These are phyloP conservation scores for Protomyces macrosporus DNA, from an alignment of 1,139 yeast species.

Conservation along the genomic window DNA sequence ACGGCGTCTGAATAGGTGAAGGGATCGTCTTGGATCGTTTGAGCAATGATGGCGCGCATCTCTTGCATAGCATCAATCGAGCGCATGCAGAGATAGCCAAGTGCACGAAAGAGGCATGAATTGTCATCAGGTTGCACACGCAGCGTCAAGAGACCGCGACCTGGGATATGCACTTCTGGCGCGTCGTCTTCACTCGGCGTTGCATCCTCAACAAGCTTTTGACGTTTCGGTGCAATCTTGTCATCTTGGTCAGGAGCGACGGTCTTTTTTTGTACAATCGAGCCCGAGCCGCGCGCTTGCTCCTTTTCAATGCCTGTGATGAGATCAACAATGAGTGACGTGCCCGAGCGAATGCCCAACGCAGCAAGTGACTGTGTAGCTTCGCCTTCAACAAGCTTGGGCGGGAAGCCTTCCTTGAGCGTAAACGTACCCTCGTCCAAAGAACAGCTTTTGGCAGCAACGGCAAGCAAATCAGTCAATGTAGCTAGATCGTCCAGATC, in stretches of 20 bases:
- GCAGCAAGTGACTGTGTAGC: slow-evolving; percentile 38
- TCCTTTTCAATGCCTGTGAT: background rate
- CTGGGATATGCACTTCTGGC: slow-evolving; percentile 2
- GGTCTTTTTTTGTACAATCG: background rate
- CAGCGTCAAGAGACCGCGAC: slow-evolving; percentile 42
- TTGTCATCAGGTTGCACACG: slow-evolving; percentile 72
- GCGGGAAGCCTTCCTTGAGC: slow-evolving; percentile 59
- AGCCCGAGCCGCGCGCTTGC: background rate
- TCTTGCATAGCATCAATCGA: slow-evolving; percentile 39
- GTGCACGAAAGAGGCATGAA: slow-evolving; percentile 69
- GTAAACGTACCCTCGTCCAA: slow-evolving; percentile 27
- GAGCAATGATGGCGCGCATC: slow-evolving; percentile 48
- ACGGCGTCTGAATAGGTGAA: slow-evolving; percentile 53
- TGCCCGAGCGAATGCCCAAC: slow-evolving; percentile 53
- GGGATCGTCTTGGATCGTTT: slow-evolving; percentile 46
- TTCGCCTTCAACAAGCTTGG: slow-evolving; percentile 44
- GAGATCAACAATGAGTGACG: slow-evolving; percentile 47
- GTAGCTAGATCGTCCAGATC: slow-evolving; percentile 35
- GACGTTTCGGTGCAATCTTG: background rate
- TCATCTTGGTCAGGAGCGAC: background rate
- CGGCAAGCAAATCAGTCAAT: slow-evolving; percentile 34
- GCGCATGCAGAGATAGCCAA: slow-evolving; percentile 44
- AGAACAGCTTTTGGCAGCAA: slow-evolving; percentile 6
- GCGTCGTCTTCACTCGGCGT: background rate
- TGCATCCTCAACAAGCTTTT: background rate